A percentile compares a stretch with the other conserved stretches of the same genome.
Evolutionary conservation across 1,139 yeast species (phyloP).

Genomic region (Pichia sp.): DNA sequence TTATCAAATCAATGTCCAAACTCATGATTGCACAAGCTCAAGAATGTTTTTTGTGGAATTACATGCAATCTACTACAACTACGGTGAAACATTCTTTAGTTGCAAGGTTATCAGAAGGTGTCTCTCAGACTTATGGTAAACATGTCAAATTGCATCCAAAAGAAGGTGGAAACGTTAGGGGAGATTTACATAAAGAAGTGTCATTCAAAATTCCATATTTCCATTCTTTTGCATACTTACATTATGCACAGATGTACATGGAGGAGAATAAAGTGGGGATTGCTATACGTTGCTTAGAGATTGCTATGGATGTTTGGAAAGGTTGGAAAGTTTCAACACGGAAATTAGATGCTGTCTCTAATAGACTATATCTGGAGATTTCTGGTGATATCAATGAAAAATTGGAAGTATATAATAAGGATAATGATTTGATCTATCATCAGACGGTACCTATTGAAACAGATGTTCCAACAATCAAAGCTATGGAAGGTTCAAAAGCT

Average conservation of each 20-base stretch:
- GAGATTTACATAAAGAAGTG: slow-evolving; percentile 15
- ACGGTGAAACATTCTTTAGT: slow-evolving; percentile 53
- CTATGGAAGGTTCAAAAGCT: slow-evolving; percentile 71
- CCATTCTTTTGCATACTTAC: slow-evolving; percentile 42
- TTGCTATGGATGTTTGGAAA: slow-evolving; percentile 29
- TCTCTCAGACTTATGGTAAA: slow-evolving; percentile 52
- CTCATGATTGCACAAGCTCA: slow-evolving; percentile 84
- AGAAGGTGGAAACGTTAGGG: slow-evolving; percentile 35
- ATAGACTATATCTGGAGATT: slow-evolving; percentile 6
- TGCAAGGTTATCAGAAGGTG: slow-evolving; percentile 62
- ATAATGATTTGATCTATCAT: slow-evolving; percentile 86
- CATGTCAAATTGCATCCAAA: no score
- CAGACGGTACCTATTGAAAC: slow-evolving; percentile 59
- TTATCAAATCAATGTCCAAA: slow-evolving; percentile 56
- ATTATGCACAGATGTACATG: slow-evolving; percentile 46
- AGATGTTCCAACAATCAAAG: slow-evolving; percentile 52
- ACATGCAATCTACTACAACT: slow-evolving; percentile 38
- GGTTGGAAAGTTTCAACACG: not conserved
- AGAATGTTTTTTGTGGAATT: slow-evolving; percentile 67
- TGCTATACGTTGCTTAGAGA: slow-evolving; percentile 36
- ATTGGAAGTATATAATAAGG: slow-evolving; percentile 52
- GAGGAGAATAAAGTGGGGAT: slow-evolving; percentile 58
- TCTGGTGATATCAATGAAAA: slow-evolving; percentile 29
- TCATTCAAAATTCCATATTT: slow-evolving; percentile 39
- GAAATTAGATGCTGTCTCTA: slow-evolving; percentile 2